Evolutionary conservation across 2,329 filamentous ascomycete species (phyloP), one percentile per base, ranked within the genome.

Genomic region (Ophiobolus disseminans): DNA sequence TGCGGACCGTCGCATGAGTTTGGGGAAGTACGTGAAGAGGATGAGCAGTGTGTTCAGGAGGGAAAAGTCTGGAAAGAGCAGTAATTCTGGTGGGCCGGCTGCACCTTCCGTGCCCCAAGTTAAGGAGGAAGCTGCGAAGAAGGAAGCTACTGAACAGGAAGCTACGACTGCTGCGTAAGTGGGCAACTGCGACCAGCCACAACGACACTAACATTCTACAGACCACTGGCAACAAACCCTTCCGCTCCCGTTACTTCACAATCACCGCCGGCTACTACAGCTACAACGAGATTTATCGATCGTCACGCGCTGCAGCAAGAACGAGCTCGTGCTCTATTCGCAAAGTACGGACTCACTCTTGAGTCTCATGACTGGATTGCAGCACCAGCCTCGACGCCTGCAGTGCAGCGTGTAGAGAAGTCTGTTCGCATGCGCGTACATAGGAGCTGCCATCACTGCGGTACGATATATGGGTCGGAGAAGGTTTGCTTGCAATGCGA

Each of bases 401-500:
- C 59, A 35, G 68, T 73, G 8, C 70, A 76, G 48, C 86, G 88
- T 34, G 82, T 89, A 45, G 86, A 90, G 70, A 91, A 89, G 76
- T 82, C 87, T 10, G 88, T 91, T 58, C 85, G 88, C 49, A 88
- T 92, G 82, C 85, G 89, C 44, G 83, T 91, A 43, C 88, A 89
- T 70, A 84, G 87, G 59, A 86, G 83, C 55, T 97, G 92, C 73
- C 92, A 96, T 74, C 81, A 84, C 59, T 97, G 92, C 77, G 83
- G 86, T 49, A 84, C 87, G 11, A 82, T 83, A 19, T 96, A 93
- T 70, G 86, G 88, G 46, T 73, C 82, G 16, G 83, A 87, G 63
- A 91, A 87, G 75, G 80, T 87, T 50, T 96, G 92, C 74, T 73
- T 81, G 57, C 84, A 83, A 58, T 97, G 92, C 76, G 82, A 88